Evolutionary conservation across 495 filamentous ascomycete genomes (phyloP).

Genomic region (Penicillium argentinense): DNA sequence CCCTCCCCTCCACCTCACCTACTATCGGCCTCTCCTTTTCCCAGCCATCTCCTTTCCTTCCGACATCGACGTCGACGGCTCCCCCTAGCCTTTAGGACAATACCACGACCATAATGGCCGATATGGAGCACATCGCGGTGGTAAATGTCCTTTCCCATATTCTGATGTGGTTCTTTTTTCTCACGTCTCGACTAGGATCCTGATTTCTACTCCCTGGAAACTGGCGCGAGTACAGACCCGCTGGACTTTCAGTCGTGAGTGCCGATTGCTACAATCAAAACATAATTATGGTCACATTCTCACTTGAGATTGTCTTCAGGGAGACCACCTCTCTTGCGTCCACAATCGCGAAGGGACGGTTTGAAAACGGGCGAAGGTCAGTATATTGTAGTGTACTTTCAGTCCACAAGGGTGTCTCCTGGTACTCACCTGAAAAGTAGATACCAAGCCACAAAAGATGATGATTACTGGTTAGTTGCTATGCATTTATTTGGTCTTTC

Average conservation of each 20-base stretch:
- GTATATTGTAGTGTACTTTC: not conserved
- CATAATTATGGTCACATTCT: not conserved
- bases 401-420: not conserved
- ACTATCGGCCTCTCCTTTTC: no score
- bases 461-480: conserved; percentile 1
- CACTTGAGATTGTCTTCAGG: not conserved
- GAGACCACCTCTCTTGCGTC: conserved; percentile 20
- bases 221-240: not conserved
- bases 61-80: no score
- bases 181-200: not conserved
- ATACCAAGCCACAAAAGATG: conserved; percentile 10
- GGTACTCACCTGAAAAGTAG: not conserved
- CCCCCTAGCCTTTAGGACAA: no score
- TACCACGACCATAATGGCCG: no score
- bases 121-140: not conserved
- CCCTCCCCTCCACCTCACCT: no score
- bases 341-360: conserved; percentile 10
- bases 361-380: conserved; percentile 11
- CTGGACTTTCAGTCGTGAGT: not conserved
- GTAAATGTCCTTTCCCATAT: not conserved
- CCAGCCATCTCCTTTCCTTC: no score
- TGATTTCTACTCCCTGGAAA: not conserved
- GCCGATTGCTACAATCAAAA: not conserved
- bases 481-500: not conserved
- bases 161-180: no score